These are phyloP conservation scores for Hydnomerulius pinastri DNA, from an alignment of 768 basidiomycete genomes.

Conservation along the genomic window DNA sequence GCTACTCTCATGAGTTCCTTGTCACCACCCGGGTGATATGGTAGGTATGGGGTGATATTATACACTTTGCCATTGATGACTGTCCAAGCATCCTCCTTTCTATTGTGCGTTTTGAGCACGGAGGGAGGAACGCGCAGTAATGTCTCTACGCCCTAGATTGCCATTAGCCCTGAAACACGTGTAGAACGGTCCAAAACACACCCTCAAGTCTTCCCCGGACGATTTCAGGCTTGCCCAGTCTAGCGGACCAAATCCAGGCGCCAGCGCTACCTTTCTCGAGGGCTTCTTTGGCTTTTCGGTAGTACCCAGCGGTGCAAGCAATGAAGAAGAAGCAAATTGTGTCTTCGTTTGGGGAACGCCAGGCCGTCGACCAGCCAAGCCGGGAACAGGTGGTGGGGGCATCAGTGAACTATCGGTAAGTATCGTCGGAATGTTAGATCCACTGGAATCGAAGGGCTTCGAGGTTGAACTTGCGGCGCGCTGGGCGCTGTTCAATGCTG, in stretches of 20 bases:
- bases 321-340: conserved; percentile 38
- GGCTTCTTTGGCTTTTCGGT: conserved; percentile 57
- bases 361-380: conserved; percentile 36
- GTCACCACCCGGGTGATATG: conserved; percentile 94
- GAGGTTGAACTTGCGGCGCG: conserved; percentile 41
- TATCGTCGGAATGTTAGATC: conserved; percentile 26
- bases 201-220: conserved; percentile 78
- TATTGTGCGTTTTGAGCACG: conserved; percentile 79
- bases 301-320: conserved; percentile 63
- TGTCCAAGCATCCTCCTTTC: conserved; percentile 88
- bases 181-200: conserved; percentile 36
- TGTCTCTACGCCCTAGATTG: conserved; percentile 64
- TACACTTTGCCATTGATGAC: conserved; percentile 93
- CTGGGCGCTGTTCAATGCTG: conserved; percentile 71
- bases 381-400: conserved; percentile 50
- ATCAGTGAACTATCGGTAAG: conserved; percentile 52
- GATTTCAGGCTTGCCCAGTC: conserved; percentile 93
- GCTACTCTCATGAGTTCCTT: conserved; percentile 94
- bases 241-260: conserved; percentile 87
- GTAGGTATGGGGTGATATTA: conserved; percentile 90
- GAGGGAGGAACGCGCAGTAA: conserved; percentile 74
- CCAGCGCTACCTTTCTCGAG: conserved; percentile 83
- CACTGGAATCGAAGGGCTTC: conserved; percentile 1
- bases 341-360: conserved; percentile 28
- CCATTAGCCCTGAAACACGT: conserved; percentile 3